Evolutionary conservation across 2,329 filamentous ascomycete species (phyloP).

Genomic region (Monilinia polystroma): DNA sequence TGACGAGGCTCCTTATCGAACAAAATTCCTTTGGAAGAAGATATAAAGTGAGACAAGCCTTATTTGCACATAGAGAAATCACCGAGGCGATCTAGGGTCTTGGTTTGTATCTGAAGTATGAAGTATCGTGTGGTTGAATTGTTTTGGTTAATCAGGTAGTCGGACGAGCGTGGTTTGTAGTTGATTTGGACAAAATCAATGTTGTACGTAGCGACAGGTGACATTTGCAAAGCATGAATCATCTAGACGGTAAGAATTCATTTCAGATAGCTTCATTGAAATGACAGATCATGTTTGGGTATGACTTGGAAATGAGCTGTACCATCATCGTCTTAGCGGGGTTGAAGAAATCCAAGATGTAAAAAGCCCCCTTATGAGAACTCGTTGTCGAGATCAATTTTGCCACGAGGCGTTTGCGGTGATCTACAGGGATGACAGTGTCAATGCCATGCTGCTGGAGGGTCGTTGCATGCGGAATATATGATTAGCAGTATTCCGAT

Average conservation of each 20-base stretch:
- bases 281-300: slow-evolving; percentile 20
- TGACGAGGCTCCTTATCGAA: neutral
- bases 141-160: slow-evolving; percentile 4
- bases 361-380: slow-evolving; percentile 2
- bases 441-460: slow-evolving; percentile 21
- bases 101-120: slow-evolving; percentile 3
- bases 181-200: slow-evolving; percentile 14
- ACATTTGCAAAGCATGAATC: slow-evolving; percentile 20
- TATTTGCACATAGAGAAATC: slow-evolving; percentile 11
- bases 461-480: slow-evolving; percentile 19
- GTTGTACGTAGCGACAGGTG: neutral
- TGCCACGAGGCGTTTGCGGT: slow-evolving; percentile 34
- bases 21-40: slow-evolving; percentile 28
- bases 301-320: slow-evolving; percentile 19
- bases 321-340: slow-evolving; percentile 15
- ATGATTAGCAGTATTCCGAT: slow-evolving; percentile 18
- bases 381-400: slow-evolving; percentile 18
- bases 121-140: slow-evolving; percentile 13
- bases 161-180: slow-evolving; percentile 1
- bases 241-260: slow-evolving; percentile 17
- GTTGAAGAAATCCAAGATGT: slow-evolving; percentile 14
- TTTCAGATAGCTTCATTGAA: slow-evolving; percentile 14
- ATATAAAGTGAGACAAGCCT: slow-evolving; percentile 19
- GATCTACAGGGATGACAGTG: slow-evolving; percentile 26
- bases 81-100: slow-evolving; percentile 9